Base-by-base conservation (phyloP, 768 basidiomycete species). In the Boletus rubescentipes region DNA sequence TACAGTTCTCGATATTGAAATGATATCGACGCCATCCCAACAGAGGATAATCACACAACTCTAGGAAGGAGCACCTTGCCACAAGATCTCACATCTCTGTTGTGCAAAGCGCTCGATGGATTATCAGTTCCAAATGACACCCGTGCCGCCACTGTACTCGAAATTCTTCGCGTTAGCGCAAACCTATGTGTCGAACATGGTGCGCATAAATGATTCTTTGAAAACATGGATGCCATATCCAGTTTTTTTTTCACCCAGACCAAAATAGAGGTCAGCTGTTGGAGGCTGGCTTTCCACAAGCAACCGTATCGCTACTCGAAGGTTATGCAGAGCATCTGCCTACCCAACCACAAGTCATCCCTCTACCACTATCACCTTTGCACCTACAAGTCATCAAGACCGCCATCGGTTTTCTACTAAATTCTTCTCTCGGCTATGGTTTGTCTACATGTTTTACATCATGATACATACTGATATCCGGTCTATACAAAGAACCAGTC, bases 111-210 rank as follows among this genome's bases (percentile, higher is more conserved):
- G 8, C 72, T 87, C 20, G 73, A 77, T 51, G 81, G 77, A 39
- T 65, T 78, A 6, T 58, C 76, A 18, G 73, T 77, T 42, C 81
- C 83, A 6, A 70, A 67, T 49, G 70, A 75, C 29, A 56, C 69
- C n/a, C 78, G 76, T 53, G 75, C 81, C 46, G 63, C 78, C 9
- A 79, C 80, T 10, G 74, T 85, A 21, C 81, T 80, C 54, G 88
- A 93, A 66, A 71, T 91, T 30, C 79, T 93, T 49, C 80, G 91
- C 53, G 83, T 91, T 14, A 84, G 83, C 23, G 91, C 91, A 12
- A 93, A 93, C 70, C 71, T 93, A 16, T 91, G 89, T 69, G 85
- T 91, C 72, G 89, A 93, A 66, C 89, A 93, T 61, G 84, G 89
- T 85, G 59, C 55, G 82, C 67, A 21, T 14, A 41, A 18, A 15